phyloP scores from a whole-genome alignment of 2,329 filamentous ascomycete species.

The Lachnellula suecica region DNA sequence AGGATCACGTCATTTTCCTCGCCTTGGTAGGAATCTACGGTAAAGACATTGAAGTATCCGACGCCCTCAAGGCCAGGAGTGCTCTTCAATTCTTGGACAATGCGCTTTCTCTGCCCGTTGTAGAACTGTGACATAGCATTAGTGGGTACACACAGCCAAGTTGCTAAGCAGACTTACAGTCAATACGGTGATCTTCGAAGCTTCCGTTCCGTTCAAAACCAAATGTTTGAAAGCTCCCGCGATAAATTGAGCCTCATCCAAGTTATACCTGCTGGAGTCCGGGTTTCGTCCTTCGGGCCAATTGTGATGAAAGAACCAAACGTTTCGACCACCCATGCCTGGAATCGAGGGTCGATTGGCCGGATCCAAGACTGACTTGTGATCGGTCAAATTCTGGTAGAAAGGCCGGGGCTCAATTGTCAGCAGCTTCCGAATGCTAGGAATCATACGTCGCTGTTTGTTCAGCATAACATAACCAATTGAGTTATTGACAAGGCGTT shows the following conservation, averaged over 20 bases:
- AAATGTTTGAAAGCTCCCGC: slow-evolving; percentile 72
- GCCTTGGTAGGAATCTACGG: slow-evolving; percentile 87
- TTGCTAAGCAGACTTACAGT: slow-evolving; percentile 41
- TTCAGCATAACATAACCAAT: slow-evolving; percentile 54
- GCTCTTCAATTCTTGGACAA: slow-evolving; percentile 48
- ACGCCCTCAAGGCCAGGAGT: slow-evolving; percentile 39
- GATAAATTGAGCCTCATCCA: slow-evolving; percentile 74
- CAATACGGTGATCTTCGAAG: slow-evolving; percentile 70
- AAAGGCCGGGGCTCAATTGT: slow-evolving; percentile 46
- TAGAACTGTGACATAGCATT: slow-evolving; percentile 61
- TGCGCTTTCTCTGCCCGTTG: slow-evolving; percentile 72
- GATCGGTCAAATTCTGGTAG: slow-evolving; percentile 59
- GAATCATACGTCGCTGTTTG: slow-evolving; percentile 67
- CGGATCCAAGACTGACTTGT: slow-evolving; percentile 50
- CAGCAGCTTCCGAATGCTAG: slow-evolving; percentile 62
- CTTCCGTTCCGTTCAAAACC: slow-evolving; percentile 60
- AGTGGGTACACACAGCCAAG: not conserved
- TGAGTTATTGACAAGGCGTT: slow-evolving; percentile 60
- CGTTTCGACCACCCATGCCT: slow-evolving; percentile 61
- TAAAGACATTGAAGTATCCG: slow-evolving; percentile 59
- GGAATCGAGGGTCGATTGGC: slow-evolving; percentile 50
- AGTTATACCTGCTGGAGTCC: slow-evolving; percentile 67
- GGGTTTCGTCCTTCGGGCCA: slow-evolving; percentile 65
- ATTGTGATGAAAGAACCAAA: slow-evolving; percentile 62
- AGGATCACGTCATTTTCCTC: slow-evolving; percentile 86